Conservation (phyloP, 768 basidiomycete species). For the Rhodotorula toruloides region DNA sequence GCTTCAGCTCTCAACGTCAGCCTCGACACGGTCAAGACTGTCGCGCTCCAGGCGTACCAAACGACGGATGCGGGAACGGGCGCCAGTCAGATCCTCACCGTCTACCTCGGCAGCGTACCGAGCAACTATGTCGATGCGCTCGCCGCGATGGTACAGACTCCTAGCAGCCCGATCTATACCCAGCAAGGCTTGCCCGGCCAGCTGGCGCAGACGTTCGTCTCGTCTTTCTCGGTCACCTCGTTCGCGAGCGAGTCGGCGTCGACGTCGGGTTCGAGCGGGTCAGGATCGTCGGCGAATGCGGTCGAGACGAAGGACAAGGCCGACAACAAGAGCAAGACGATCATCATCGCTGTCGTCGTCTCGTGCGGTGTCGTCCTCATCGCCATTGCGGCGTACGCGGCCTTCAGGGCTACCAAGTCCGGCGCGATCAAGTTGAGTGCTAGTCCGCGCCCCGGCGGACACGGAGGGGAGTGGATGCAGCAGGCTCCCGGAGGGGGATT, state of each 20-base stretch:
- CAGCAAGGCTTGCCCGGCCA: slow-evolving; percentile 32
- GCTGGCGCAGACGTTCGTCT: slow-evolving; percentile 31
- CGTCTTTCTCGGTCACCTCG: slow-evolving; percentile 25
- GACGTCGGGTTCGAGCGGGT: neutral
- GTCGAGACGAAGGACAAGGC: neutral
- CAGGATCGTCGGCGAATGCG: slow-evolving; percentile 6
- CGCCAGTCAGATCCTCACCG: slow-evolving; percentile 57
- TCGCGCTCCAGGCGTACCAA: slow-evolving; percentile 65
- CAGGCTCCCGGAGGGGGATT: neutral
- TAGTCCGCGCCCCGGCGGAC: slow-evolving; percentile 3
- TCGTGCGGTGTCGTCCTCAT: slow-evolving; percentile 39
- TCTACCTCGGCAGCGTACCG: slow-evolving; percentile 69
- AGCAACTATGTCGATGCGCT: slow-evolving; percentile 56
- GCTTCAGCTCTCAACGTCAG: slow-evolving; percentile 52
- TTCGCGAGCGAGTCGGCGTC: slow-evolving; percentile 21
- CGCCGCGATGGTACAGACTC: slow-evolving; percentile 45
- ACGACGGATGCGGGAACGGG: slow-evolving; percentile 56
- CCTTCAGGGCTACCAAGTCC: slow-evolving; percentile 36
- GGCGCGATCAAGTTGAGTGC: slow-evolving; percentile 26
- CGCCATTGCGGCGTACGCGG: slow-evolving; percentile 38
- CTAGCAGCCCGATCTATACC: slow-evolving; percentile 38
- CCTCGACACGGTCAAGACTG: slow-evolving; percentile 50
- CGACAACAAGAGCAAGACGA: slow-evolving; percentile 38
- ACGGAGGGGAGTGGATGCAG: neutral
- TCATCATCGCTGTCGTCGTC: slow-evolving; percentile 42